Evolutionary conservation across 306 rosid species (phyloP), one percentile per base, ranked within the genome.

Genomic region (Quercus agrifolia): DNA sequence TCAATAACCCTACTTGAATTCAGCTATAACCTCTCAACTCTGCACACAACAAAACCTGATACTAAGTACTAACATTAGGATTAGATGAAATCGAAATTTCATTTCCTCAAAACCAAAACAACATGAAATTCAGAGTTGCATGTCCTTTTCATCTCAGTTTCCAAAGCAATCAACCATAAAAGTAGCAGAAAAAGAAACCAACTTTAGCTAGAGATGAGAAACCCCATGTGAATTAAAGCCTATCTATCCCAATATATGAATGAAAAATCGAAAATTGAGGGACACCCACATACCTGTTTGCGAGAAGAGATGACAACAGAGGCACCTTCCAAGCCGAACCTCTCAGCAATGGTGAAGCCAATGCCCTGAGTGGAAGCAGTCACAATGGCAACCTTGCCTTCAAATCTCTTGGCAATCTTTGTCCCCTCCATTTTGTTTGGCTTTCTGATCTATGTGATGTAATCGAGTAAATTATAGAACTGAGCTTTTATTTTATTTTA

Each of bases 311-410:
- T 71, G 20, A 95, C 97, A 30, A 95, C 89, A 56, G 93, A 86
- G 21, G 97, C 99, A 58, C 99, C 98, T 83, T 95, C 99, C 27
- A 91, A 82, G 21, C 94, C 99, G 62, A 95, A 92, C 54, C 99
- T 93, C 84, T 89, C 87, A 15, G 96, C 98, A 41, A 95, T 95
- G 70, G 78, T 35, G 52, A 93, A 93, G 71, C 99, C 99, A 66
- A 95, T 95, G 46, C 99, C 98, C 85, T 93, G 99, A 44, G 99
- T 93, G 0, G 99, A 95, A 70, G 99, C 99, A 1, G 99, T 93
- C n/a, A 95, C 96, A 67, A 95, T 81, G 12, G 92, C 98, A 0
- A 91, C 97, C 71, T 90, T 95, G 1, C 98, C 92, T 25, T 76
- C 35, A 83, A 93, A 95, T 82, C 99, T 90, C 88, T 63, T 85